Evolutionary conservation across 768 basidiomycete genomes (phyloP), one percentile per base, ranked within the genome.

Genomic region (Pleurotus eryngii): DNA sequence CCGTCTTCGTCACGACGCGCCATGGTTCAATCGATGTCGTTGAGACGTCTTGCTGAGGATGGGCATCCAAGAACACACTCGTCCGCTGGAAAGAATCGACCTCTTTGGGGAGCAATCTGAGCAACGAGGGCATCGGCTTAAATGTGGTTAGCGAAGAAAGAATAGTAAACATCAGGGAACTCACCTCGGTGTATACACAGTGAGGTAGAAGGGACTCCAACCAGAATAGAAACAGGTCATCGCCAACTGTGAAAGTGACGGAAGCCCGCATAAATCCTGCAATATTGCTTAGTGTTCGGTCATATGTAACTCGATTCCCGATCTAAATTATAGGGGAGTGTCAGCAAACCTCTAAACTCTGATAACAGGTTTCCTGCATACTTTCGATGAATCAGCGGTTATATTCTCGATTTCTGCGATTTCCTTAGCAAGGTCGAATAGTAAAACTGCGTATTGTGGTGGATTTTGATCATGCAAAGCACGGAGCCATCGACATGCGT

Each of bases 401-500:
- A 35, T 35, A 3, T 35, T 11, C 5, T 46, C 56, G 1, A 61
- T 54, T 14, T 72, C 75, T 27, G 80, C 76, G 24, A 77, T 62
- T 59, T 85, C 83, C 5, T 70, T 62, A 56, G 81, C 82, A 24
- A 81, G 68, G 5, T 84, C 79, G 57, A 81, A 89, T 2, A 89
- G 38, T 40, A 80, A 70, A 24, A 68, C 64, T 8, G 77, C 74
- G 65, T 89, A 93, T 6, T 75, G 65, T 1, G 67, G 68, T 17
- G 79, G 61, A 63, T 88, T 83, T 54, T 82, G 81, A 49, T 85
- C 76, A 67, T 90, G 87, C 22, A 92, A 69, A 38, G 86, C 84
- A 26, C 78, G 71, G 45, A 93, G 72, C 92, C 92, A 94, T 18
- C 79, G 81, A 15, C 75, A 66, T 12, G 78, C 86, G 65, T 89